These are phyloP conservation scores for Trametes villosa DNA, from an alignment of 768 basidiomycete genomes.

Conservation along the genomic window DNA sequence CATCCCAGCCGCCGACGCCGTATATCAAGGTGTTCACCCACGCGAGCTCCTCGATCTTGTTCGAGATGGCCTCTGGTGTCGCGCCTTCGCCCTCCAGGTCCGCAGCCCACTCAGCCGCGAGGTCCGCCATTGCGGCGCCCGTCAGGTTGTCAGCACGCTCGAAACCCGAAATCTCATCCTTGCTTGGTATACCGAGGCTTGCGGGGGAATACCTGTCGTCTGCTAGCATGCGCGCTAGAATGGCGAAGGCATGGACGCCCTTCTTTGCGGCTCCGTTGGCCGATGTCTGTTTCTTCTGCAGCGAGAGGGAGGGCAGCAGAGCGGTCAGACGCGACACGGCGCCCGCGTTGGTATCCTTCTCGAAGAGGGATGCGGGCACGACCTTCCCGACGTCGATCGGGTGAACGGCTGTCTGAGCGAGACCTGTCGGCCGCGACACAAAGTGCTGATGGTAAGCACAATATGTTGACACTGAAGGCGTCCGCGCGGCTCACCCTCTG, in stretches of 20 bases:
- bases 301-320: slow-evolving; percentile 13
- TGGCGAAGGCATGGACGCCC: slow-evolving; percentile 50
- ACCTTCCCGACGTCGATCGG: slow-evolving; percentile 39
- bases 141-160: slow-evolving; percentile 11
- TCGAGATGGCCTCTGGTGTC: slow-evolving; percentile 40
- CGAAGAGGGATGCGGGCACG: slow-evolving; percentile 36
- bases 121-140: slow-evolving; percentile 23
- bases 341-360: background rate
- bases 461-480: background rate
- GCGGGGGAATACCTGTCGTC: slow-evolving; percentile 42
- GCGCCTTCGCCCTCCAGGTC: slow-evolving; percentile 18
- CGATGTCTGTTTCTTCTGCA: background rate
- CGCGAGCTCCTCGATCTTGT: slow-evolving; percentile 64
- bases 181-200: slow-evolving; percentile 11
- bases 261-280: background rate
- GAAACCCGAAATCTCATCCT: slow-evolving; percentile 7
- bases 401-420: slow-evolving; percentile 61
- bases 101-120: slow-evolving; percentile 29
- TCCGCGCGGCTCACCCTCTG: slow-evolving; percentile 52
- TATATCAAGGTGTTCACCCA: slow-evolving; percentile 63
- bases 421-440: slow-evolving; percentile 36
- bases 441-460: background rate
- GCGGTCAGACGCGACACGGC: slow-evolving; percentile 9
- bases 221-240: slow-evolving; percentile 57
- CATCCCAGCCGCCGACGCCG: slow-evolving; percentile 59